phyloP scores from a whole-genome alignment of 805 yeast species.

The Saccharomyces kudriavzevii region DNA sequence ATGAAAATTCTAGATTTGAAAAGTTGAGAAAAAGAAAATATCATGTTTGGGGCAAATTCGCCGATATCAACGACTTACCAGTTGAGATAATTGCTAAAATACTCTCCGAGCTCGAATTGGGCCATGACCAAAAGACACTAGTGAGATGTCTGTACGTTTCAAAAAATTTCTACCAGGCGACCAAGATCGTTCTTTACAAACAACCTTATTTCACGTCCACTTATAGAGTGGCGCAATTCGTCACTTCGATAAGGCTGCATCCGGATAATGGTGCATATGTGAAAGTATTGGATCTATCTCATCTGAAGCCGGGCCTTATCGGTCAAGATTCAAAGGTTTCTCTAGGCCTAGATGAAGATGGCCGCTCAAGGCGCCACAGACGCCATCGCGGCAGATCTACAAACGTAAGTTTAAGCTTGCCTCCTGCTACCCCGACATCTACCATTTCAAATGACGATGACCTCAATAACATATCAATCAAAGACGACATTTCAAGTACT shows the following conservation, averaged over 20 bases:
- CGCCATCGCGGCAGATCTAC: neutral
- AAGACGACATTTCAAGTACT: neutral
- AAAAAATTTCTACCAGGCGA: constrained; percentile 41
- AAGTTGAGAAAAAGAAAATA: constrained; percentile 1
- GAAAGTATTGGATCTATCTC: constrained; percentile 50
- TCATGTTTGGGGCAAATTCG: constrained; percentile 9
- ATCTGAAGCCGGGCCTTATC: constrained; percentile 34
- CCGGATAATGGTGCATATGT: constrained; percentile 51
- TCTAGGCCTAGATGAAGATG: constrained; percentile 3
- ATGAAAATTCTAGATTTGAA: constrained; percentile 2
- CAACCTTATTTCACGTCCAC: constrained; percentile 55
- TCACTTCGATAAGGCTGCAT: constrained; percentile 53
- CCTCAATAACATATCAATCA: neutral
- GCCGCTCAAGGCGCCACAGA: constrained; percentile 1
- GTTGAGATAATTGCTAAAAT: constrained; percentile 26
- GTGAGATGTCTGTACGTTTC: constrained; percentile 44
- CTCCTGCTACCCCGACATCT: neutral
- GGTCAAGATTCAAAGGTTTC: constrained; percentile 13
- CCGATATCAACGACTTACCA: constrained; percentile 28
- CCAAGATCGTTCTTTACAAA: constrained; percentile 49
- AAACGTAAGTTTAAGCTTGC: neutral
- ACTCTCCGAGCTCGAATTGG: constrained; percentile 11
- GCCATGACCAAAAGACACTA: constrained; percentile 31
- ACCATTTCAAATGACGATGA: neutral
- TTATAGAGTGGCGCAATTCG: constrained; percentile 73